Percentiles rank a stretch among this genome's conserved stretches.
Conservation (phyloP, 192 early-diverging fungal genomes). For the Entophlyctis luteolus region DNA sequence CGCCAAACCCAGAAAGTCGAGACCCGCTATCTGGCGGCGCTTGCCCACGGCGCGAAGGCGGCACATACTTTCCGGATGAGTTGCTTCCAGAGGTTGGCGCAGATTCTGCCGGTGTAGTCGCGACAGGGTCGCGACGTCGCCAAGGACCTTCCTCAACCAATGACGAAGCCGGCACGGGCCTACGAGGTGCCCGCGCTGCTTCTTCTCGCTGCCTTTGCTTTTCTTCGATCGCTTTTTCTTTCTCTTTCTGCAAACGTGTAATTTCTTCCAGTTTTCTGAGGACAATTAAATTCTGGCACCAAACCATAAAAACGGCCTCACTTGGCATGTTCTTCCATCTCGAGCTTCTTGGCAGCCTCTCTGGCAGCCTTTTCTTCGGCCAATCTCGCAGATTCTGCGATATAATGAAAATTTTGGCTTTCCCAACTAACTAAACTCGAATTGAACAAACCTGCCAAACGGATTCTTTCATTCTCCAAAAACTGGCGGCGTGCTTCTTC, state of each 20-base stretch:
- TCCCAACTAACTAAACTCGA: no score
- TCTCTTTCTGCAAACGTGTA: conserved; percentile 21
- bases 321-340: conserved; percentile 27
- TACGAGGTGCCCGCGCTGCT: conserved; percentile 3
- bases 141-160: conserved; percentile 11
- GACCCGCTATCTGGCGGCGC: no score
- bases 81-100: no score
- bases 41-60: no score
- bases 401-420: no score
- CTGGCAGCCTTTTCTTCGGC: conserved; percentile 24
- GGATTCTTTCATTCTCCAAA: conserved; percentile 32
- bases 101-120: neutral
- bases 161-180: no score
- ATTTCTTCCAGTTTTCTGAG: conserved; percentile 34
- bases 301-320: conserved; percentile 11
- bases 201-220: conserved; percentile 9
- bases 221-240: conserved; percentile 29
- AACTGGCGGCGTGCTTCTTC: conserved; percentile 13
- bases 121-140: neutral
- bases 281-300: neutral
- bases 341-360: conserved; percentile 28
- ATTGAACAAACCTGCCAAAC: no score
- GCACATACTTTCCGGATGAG: no score
- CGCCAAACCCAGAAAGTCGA: no score
- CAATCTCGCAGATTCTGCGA: conserved; percentile 15